Base-by-base conservation (phyloP, 2,329 filamentous ascomycete species). In the Pseudocercospora fuligena region DNA sequence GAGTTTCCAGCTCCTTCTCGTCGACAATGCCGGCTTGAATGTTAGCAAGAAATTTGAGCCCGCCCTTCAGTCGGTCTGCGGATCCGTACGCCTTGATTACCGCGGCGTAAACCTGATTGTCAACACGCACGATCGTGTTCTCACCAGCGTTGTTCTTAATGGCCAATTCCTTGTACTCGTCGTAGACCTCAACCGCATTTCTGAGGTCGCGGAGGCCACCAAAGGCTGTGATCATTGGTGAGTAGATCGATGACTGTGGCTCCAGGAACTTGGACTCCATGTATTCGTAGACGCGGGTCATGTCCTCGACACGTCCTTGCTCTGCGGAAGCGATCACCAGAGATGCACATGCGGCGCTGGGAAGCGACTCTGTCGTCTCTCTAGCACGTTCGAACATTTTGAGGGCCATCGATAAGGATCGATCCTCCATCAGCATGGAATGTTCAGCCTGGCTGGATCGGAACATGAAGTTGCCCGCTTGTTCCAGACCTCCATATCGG, bases 181-280 rank as follows among this genome's bases (percentile, higher is more conserved):
- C 94, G 81, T 97, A 99, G 80, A 93, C 93, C 78, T 97, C 93
- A 6, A 98, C 92, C 21, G 94, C 95, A 73, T 92, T 96, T 73
- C 89, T 85, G 53, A 98, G 82, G 77, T 98, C 93, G 59, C 93
- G 92, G 11, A 87, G 87, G 49, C 87, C 87, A 67, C 92, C 92
- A 76, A 97, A 98, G 0, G 94, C 93, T n/a, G 91, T 89, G 78
- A 99, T 97, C 92, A 99, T 97, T 19, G 90, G 87, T 1, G 93
- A 91, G 80, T 97, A 98, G 61, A 94, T 92, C 54, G 90, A 88
- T 5, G 93, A 90, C 66, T 90, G 89, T 0, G 94, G 92, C 16
- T 88, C 86, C 23, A 92, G 87, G 64, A 89, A 89, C 72, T 87
- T 89, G 40, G 86, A 82, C 79, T 97, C 93, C 93, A 98, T 96